A percentile compares a stretch with the other conserved stretches of the same genome.
Evolutionary conservation across 2,329 filamentous ascomycete species (phyloP).

Genomic region (Fusarium illudens): DNA sequence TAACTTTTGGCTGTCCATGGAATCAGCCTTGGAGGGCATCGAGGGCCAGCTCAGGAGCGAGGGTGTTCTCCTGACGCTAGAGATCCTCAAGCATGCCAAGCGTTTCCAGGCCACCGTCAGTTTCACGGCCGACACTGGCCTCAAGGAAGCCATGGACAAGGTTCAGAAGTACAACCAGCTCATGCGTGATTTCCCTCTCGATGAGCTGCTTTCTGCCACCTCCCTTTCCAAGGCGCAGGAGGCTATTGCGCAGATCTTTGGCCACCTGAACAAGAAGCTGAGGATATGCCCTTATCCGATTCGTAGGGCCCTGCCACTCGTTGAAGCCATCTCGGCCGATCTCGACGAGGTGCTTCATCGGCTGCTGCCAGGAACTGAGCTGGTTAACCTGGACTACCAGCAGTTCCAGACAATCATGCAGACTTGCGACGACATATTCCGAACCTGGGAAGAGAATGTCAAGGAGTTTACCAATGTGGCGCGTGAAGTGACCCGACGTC

Average conservation of each 20-base stretch:
- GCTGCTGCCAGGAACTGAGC: slow-evolving; percentile 82
- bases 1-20: slow-evolving; percentile 99
- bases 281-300: slow-evolving; percentile 97
- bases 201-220: slow-evolving; percentile 92
- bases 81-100: slow-evolving; percentile 96
- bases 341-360: slow-evolving; percentile 87
- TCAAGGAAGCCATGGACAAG: slow-evolving; percentile 95
- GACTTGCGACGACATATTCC: slow-evolving; percentile 85
- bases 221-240: slow-evolving; percentile 89
- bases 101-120: slow-evolving; percentile 97
- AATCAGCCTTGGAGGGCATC: slow-evolving; percentile 89
- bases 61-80: slow-evolving; percentile 88
- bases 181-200: slow-evolving; percentile 97
- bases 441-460: slow-evolving; percentile 92
- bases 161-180: slow-evolving; percentile 99
- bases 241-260: slow-evolving; percentile 88
- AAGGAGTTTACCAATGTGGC: slow-evolving; percentile 99
- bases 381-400: slow-evolving; percentile 91
- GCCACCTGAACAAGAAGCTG: slow-evolving; percentile 96
- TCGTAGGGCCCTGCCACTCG: slow-evolving; percentile 87
- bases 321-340: slow-evolving; percentile 95
- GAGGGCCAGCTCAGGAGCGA: slow-evolving; percentile 88
- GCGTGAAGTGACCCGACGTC: slow-evolving; percentile 89
- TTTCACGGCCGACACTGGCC: slow-evolving; percentile 92
- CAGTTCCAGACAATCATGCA: slow-evolving; percentile 90